These are phyloP conservation scores for Fusarium armeniacum DNA, from an alignment of 2,329 filamentous ascomycete genomes.

Conservation along the genomic window DNA sequence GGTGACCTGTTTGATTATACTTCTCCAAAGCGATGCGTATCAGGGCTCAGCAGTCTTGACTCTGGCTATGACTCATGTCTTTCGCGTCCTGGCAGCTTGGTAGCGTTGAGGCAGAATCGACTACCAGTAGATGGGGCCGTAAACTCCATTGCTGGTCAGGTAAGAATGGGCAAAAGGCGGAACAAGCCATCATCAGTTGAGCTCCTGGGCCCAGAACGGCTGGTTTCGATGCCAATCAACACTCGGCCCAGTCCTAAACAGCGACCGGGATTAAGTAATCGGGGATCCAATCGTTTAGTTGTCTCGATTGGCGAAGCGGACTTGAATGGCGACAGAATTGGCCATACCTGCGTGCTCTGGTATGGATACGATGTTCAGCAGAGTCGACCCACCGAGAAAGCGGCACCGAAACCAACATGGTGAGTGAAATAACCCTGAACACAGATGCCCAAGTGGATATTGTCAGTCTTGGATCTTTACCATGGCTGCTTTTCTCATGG, in stretches of 20 bases:
- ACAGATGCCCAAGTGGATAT: constrained; percentile 1
- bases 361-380: constrained; percentile 47
- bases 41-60: constrained; percentile 47
- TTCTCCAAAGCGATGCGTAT: constrained; percentile 43
- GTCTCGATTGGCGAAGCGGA: constrained; percentile 39
- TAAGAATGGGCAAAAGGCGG: constrained; percentile 38
- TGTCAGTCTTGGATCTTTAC: background rate
- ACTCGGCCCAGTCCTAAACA: constrained; percentile 11
- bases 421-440: constrained; percentile 36
- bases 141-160: constrained; percentile 34
- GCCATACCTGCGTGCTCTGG: constrained; percentile 47
- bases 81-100: constrained; percentile 42
- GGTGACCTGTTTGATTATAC: constrained; percentile 34
- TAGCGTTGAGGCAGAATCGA: constrained; percentile 35
- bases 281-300: constrained; percentile 24
- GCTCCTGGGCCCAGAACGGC: constrained; percentile 35
- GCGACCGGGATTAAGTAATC: constrained; percentile 9
- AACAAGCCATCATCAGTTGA: constrained; percentile 37
- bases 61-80: constrained; percentile 48
- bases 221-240: constrained; percentile 30
- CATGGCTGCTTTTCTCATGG: background rate
- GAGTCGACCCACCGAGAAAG: constrained; percentile 38
- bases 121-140: constrained; percentile 37
- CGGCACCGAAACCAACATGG: constrained; percentile 45
- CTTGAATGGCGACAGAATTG: constrained; percentile 39